Percentiles rank a stretch among this genome's conserved stretches.
Evolutionary conservation across 2,329 filamentous ascomycete genomes (phyloP).

Genomic region (Periconia sp.): DNA sequence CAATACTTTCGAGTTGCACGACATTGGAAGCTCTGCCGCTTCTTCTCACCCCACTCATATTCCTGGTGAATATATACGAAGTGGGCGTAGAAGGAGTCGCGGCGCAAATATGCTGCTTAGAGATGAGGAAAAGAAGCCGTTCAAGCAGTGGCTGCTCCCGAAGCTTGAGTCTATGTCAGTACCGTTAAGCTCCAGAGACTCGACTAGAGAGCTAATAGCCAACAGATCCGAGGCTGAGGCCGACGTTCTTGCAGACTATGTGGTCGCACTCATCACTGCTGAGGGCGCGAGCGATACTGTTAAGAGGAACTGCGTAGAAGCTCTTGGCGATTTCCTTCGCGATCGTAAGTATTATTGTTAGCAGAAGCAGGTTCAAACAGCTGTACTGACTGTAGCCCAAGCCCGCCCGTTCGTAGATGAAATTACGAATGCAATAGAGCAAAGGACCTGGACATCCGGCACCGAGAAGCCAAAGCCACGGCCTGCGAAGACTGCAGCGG

Average conservation of each 20-base stretch:
- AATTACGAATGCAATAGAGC: slow-evolving; percentile 69
- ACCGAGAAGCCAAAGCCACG: background rate
- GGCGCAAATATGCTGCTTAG: slow-evolving; percentile 58
- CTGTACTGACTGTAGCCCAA: slow-evolving; percentile 49
- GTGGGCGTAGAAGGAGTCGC: slow-evolving; percentile 5
- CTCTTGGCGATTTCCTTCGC: slow-evolving; percentile 77
- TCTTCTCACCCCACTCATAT: too few species aligned
- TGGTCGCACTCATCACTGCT: slow-evolving; percentile 76
- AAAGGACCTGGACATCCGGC: slow-evolving; percentile 41
- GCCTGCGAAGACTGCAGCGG: slow-evolving; percentile 31
- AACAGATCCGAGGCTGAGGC: slow-evolving; percentile 77
- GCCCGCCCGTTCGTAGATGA: slow-evolving; percentile 71
- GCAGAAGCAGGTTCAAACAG: too few species aligned
- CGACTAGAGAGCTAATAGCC: background rate
- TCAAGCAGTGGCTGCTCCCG: slow-evolving; percentile 81
- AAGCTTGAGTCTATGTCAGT: slow-evolving; percentile 76
- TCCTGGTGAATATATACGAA: too few species aligned
- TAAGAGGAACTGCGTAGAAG: slow-evolving; percentile 70
- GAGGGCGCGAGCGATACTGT: slow-evolving; percentile 71
- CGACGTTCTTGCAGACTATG: slow-evolving; percentile 83
- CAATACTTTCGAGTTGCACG: too few species aligned
- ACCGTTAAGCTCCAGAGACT: background rate
- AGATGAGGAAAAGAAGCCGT: slow-evolving; percentile 59
- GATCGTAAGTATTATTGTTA: slow-evolving; percentile 58
- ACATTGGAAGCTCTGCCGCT: too few species aligned